Percentiles rank a stretch among this genome's conserved stretches.
These are phyloP conservation scores for Kwoniella dendrophila DNA, from an alignment of 768 basidiomycete species.

Conservation along the genomic window DNA sequence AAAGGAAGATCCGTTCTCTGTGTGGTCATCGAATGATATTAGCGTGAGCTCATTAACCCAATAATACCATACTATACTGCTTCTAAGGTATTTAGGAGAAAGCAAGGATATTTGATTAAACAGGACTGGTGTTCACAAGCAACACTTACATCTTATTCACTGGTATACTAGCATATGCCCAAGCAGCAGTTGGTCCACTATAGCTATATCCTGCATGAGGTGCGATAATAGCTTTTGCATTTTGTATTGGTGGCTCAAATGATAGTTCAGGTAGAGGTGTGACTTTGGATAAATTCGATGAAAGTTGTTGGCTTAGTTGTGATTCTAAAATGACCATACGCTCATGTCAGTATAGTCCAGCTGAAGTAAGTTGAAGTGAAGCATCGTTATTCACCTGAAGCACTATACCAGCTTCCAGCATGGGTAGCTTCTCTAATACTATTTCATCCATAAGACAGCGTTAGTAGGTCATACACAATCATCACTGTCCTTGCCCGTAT, in stretches of 20 bases:
- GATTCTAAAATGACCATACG: slow-evolving; percentile 58
- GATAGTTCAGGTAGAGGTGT: slow-evolving; percentile 59
- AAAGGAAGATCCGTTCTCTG: slow-evolving; percentile 63
- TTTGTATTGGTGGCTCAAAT: slow-evolving; percentile 68
- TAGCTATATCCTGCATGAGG: slow-evolving; percentile 99
- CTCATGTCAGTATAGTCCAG: not conserved
- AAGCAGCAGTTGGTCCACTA: slow-evolving; percentile 90
- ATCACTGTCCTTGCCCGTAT: too few relatives aligned
- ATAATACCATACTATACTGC: too few relatives aligned
- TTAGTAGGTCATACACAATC: too few relatives aligned
- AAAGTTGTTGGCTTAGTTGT: slow-evolving; percentile 67
- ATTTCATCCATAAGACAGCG: not conserved
- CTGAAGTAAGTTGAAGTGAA: too few relatives aligned
- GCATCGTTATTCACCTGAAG: slow-evolving; percentile 60
- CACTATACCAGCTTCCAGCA: slow-evolving; percentile 88
- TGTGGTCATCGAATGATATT: not conserved
- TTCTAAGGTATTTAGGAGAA: too few relatives aligned
- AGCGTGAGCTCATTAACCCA: too few relatives aligned
- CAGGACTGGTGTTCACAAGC: not conserved
- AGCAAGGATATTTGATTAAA: too few relatives aligned
- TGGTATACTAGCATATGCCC: slow-evolving; percentile 91
- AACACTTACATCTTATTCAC: slow-evolving; percentile 71
- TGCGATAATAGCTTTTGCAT: slow-evolving; percentile 86
- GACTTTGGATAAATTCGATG: slow-evolving; percentile 66
- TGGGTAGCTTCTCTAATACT: slow-evolving; percentile 65